A percentile compares a stretch with the other conserved stretches of the same genome.
Evolutionary conservation across 2,329 filamentous ascomycete species (phyloP).

Genomic region (Aspergillus uvarum): DNA sequence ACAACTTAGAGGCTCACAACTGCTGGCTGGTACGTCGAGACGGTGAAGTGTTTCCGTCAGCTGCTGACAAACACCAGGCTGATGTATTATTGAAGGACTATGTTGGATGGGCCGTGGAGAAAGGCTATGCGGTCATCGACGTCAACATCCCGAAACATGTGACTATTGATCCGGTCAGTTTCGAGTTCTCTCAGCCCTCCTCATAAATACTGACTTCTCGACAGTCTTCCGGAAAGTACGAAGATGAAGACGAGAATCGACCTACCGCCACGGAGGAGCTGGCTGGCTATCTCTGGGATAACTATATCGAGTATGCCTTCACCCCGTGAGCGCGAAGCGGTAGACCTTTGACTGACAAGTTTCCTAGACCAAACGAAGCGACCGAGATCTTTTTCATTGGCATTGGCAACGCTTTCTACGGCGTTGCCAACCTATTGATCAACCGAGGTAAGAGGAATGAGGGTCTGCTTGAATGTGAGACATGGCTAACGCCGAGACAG

Average conservation of each 20-base stretch:
- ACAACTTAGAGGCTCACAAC: slow-evolving; percentile 77
- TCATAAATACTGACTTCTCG: slow-evolving; percentile 28
- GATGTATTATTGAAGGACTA: slow-evolving; percentile 73
- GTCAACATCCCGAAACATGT: slow-evolving; percentile 83
- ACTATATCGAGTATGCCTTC: slow-evolving; percentile 72
- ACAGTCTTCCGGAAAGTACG: slow-evolving; percentile 35
- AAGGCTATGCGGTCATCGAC: slow-evolving; percentile 82
- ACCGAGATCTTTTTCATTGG: slow-evolving; percentile 82
- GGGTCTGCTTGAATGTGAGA: not conserved
- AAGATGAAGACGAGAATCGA: slow-evolving; percentile 52
- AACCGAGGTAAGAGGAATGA: slow-evolving; percentile 60
- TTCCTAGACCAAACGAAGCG: slow-evolving; percentile 57
- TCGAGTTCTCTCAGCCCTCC: not conserved
- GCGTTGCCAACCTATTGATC: slow-evolving; percentile 76
- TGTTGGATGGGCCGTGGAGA: slow-evolving; percentile 76
- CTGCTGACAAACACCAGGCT: slow-evolving; percentile 57
- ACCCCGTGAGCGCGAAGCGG: no score
- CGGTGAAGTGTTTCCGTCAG: slow-evolving; percentile 14
- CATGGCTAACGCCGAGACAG: slow-evolving; percentile 26
- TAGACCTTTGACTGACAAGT: not conserved
- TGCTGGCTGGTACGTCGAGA: slow-evolving; percentile 72
- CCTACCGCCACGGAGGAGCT: slow-evolving; percentile 65
- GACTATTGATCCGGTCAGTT: slow-evolving; percentile 59
- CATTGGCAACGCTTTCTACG: slow-evolving; percentile 83
- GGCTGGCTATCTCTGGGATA: slow-evolving; percentile 90